These are phyloP conservation scores for Tricholoma saponaceum DNA, from an alignment of 768 basidiomycete species.

Conservation along the genomic window DNA sequence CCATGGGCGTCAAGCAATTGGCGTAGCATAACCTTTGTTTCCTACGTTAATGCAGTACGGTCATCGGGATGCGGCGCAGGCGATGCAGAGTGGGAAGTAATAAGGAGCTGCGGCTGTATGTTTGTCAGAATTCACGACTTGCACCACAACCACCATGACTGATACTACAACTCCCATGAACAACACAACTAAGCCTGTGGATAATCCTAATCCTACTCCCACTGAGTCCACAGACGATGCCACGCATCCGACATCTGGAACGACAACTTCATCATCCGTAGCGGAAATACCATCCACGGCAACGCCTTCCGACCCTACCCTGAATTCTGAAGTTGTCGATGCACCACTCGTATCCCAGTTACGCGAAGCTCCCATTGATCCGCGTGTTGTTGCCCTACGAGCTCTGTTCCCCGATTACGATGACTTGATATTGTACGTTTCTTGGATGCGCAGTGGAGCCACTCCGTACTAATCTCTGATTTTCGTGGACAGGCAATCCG, in stretches of 20 bases:
- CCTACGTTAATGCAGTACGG: background rate
- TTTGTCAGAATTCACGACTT: slow-evolving; percentile 4
- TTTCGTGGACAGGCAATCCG: slow-evolving; percentile 44
- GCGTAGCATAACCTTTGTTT: background rate
- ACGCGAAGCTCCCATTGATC: slow-evolving; percentile 32
- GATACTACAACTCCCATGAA: slow-evolving; percentile 5
- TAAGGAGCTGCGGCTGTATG: background rate
- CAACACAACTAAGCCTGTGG: background rate
- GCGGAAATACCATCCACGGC: background rate
- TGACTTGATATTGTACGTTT: slow-evolving; percentile 57
- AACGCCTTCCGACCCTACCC: background rate
- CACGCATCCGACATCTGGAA: background rate
- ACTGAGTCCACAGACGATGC: background rate
- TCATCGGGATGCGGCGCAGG: background rate
- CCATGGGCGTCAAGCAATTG: background rate
- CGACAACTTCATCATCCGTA: slow-evolving; percentile 2
- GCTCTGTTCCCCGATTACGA: slow-evolving; percentile 84
- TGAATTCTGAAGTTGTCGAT: background rate
- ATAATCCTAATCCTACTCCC: background rate
- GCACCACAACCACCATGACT: slow-evolving; percentile 11
- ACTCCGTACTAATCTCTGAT: background rate
- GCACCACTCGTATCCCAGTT: slow-evolving; percentile 3
- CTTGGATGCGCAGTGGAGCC: background rate
- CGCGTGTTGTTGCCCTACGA: slow-evolving; percentile 49
- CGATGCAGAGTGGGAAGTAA: background rate